phyloP scores from a whole-genome alignment of 1,284 basidiomycete genomes.

The Trametes polyzona region DNA sequence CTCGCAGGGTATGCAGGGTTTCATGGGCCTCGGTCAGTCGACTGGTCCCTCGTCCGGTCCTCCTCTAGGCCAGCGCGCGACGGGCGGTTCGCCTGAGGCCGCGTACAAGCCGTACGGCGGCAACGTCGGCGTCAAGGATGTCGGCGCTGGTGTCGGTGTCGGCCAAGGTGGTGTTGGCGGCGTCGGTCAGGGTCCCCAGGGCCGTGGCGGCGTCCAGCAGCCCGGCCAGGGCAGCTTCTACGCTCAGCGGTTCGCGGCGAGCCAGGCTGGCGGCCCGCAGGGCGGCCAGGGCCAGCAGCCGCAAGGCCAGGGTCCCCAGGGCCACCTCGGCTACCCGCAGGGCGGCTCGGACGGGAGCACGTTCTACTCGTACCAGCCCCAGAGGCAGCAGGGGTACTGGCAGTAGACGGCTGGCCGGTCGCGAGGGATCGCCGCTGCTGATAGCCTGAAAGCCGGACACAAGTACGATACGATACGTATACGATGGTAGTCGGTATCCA shows the following conservation, averaged over 20 bases:
- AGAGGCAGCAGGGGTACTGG: constrained; percentile 74
- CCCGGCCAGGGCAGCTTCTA: constrained; percentile 61
- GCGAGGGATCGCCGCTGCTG: too few relatives aligned
- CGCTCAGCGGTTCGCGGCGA: constrained; percentile 60
- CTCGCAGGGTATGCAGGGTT: constrained; percentile 64
- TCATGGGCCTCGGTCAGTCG: constrained; percentile 67
- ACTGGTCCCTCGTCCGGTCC: constrained; percentile 48
- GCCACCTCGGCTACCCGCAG: constrained; percentile 68
- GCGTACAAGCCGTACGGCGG: constrained; percentile 74
- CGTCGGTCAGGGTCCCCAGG: constrained; percentile 48
- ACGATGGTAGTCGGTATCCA: neutral
- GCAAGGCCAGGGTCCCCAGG: constrained; percentile 59
- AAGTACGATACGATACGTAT: constrained; percentile 2
- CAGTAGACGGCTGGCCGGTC: constrained; percentile 56
- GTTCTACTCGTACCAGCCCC: constrained; percentile 70
- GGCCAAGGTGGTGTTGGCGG: constrained; percentile 43
- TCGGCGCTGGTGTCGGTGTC: constrained; percentile 49
- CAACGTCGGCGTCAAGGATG: constrained; percentile 58
- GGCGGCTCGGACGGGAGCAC: constrained; percentile 56
- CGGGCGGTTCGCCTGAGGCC: constrained; percentile 65
- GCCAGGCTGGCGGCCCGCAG: constrained; percentile 48
- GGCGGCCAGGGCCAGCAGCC: constrained; percentile 47
- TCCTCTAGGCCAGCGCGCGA: constrained; percentile 48
- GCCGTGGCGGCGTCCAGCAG: constrained; percentile 50
- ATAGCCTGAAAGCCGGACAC: neutral